Evolutionary conservation across 768 basidiomycete genomes (phyloP), one percentile per base, ranked within the genome.

Genomic region (Boletus sensibilis): DNA sequence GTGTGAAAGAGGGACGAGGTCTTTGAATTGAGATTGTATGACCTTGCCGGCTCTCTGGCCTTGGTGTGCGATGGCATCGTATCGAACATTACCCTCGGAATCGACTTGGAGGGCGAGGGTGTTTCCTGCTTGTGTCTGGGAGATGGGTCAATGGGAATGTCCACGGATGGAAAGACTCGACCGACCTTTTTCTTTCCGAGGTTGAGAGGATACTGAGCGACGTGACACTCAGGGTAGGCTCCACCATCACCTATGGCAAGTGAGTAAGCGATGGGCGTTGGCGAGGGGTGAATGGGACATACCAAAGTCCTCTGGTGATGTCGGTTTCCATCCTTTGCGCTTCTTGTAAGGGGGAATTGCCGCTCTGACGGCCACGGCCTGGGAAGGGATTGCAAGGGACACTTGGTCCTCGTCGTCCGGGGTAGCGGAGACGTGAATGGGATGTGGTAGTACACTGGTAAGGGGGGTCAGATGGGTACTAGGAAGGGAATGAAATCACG

Each of bases 31-130:
- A 0, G 94, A 94, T 68, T 98, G 96, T 12, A 98, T 82, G 52
- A 85, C 75, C 71, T 92, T 92, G 63, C 89, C 93, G 1, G 82
- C 79, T 21, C 92, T 86, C 66, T 97, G 92, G 39, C 97, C 97
- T 73, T 98, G 94, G 58, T 88, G 88, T 10, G 96, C 96, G 63
- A 98, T 98, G 50, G 92, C 95, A 72, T 97, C 95, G 69, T 98
- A 99, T 60, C 92, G 88, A 50, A 98, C 94, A 59, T 94, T 95
- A 44, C 97, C 97, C 72, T 97, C 95, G 56, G 84, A 84, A 68
- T 99, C 96, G 29, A 98, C 96, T 81, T 96, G 95, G 4, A 99
- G 82, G 6, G 97, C 94, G 10, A 99, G 82, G 0, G 97, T 98
- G 66, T 95, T 96, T 7, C 96, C 96, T 23, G 91, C 86, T 5